Conservation (phyloP, 2,329 filamentous ascomycete species). For the Diaporthe citri region DNA sequence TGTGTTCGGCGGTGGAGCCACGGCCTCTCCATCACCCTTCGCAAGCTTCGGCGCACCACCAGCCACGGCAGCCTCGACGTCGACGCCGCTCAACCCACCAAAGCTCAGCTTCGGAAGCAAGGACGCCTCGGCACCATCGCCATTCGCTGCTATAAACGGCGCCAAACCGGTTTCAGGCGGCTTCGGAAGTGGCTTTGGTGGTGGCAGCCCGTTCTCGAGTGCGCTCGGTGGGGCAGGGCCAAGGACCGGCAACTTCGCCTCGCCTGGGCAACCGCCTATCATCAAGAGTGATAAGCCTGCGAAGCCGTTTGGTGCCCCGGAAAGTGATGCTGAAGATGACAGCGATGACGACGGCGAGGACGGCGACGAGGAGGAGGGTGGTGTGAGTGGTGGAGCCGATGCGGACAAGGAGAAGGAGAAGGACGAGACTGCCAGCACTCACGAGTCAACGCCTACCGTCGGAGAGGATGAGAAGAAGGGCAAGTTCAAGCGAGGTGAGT, state of each 20-base stretch:
- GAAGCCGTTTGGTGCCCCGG: constrained; percentile 83
- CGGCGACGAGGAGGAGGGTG: constrained; percentile 59
- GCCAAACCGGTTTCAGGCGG: constrained; percentile 46
- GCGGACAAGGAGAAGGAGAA: constrained; percentile 60
- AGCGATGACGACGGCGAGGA: constrained; percentile 61
- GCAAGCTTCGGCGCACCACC: constrained; percentile 53
- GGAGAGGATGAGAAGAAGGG: constrained; percentile 73
- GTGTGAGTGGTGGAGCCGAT: constrained; percentile 45
- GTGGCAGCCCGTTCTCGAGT: constrained; percentile 51
- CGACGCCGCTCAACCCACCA: constrained; percentile 46
- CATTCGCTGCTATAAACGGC: constrained; percentile 59
- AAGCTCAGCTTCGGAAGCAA: constrained; percentile 61
- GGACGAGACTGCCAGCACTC: constrained; percentile 61
- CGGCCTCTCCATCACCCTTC: constrained; percentile 55
- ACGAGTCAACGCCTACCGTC: constrained; percentile 60
- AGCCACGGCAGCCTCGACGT: constrained; percentile 42
- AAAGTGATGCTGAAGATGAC: constrained; percentile 70
- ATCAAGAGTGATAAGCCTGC: constrained; percentile 71
- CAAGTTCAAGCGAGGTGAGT: constrained; percentile 78
- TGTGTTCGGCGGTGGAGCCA: constrained; percentile 63
- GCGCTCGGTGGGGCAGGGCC: constrained; percentile 54
- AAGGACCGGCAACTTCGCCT: constrained; percentile 78
- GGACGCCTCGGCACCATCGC: constrained; percentile 53
- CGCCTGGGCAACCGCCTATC: constrained; percentile 61
- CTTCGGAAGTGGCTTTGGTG: constrained; percentile 59